These are phyloP conservation scores for Thelephora terrestris DNA, from an alignment of 1,284 basidiomycete genomes.

Conservation along the genomic window DNA sequence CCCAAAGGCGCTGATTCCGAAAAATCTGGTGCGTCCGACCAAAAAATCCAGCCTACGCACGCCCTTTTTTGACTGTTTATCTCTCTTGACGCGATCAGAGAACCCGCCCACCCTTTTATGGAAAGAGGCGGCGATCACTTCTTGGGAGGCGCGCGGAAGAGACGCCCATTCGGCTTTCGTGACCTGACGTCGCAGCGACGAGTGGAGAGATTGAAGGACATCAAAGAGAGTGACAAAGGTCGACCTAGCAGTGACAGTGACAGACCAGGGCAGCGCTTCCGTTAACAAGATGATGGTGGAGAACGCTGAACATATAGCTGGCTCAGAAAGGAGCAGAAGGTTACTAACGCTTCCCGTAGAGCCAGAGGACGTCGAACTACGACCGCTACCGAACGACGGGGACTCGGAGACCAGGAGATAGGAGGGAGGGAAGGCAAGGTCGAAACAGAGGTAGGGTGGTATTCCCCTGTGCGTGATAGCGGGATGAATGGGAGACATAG, in stretches of 20 bases:
- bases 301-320: neutral
- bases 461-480: neutral
- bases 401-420: neutral
- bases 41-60: neutral
- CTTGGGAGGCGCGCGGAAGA: neutral
- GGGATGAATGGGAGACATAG: neutral
- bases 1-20: neutral
- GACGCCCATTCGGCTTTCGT: neutral
- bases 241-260: neutral
- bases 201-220: neutral
- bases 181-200: neutral
- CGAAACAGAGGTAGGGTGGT: neutral
- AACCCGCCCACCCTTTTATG: neutral
- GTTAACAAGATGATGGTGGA: neutral
- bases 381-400: neutral
- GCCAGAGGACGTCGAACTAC: neutral
- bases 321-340: neutral
- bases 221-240: neutral
- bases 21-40: neutral
- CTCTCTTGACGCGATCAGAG: neutral
- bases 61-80: neutral
- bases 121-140: neutral
- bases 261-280: neutral
- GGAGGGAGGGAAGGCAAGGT: neutral
- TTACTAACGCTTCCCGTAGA: neutral